Conservation (phyloP, 345 rosid genomes). For the Crucihimalaya himalaica region DNA sequence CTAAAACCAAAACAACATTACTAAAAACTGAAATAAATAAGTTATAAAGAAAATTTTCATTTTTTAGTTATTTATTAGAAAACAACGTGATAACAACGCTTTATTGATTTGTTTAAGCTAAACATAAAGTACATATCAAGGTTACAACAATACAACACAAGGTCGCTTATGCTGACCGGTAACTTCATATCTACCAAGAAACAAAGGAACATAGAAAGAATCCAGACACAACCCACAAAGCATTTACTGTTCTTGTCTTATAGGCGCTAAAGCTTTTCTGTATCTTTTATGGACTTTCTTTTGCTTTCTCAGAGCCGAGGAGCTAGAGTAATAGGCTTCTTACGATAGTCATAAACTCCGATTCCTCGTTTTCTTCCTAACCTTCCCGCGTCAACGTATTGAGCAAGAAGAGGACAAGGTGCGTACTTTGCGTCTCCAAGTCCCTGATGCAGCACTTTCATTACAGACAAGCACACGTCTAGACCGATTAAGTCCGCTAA, state of each 20-base stretch:
- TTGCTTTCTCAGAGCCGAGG: slow-evolving; percentile 54
- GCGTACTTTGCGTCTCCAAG: slow-evolving; percentile 68
- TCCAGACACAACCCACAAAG: neutral
- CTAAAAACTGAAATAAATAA: neutral
- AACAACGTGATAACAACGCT: neutral
- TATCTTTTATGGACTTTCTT: neutral
- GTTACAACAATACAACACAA: slow-evolving; percentile 16
- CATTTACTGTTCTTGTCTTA: slow-evolving; percentile 1
- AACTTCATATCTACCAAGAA: neutral
- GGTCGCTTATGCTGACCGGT: slow-evolving; percentile 2
- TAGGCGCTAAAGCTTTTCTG: neutral
- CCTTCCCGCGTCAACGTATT: slow-evolving; percentile 83
- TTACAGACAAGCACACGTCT: slow-evolving; percentile 77
- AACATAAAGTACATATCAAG: neutral
- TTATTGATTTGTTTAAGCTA: neutral
- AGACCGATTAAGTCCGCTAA: slow-evolving; percentile 86
- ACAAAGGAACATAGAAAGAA: slow-evolving; percentile 4
- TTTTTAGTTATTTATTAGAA: neutral
- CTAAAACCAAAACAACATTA: neutral
- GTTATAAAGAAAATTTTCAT: neutral
- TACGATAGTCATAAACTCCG: slow-evolving; percentile 73
- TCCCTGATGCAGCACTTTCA: slow-evolving; percentile 74
- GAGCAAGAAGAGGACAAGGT: slow-evolving; percentile 86
- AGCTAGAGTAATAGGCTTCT: slow-evolving; percentile 36
- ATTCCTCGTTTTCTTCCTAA: slow-evolving; percentile 74